Evolutionary conservation across 768 basidiomycete species (phyloP).

Genomic region (Kwoniella bestiolae): DNA sequence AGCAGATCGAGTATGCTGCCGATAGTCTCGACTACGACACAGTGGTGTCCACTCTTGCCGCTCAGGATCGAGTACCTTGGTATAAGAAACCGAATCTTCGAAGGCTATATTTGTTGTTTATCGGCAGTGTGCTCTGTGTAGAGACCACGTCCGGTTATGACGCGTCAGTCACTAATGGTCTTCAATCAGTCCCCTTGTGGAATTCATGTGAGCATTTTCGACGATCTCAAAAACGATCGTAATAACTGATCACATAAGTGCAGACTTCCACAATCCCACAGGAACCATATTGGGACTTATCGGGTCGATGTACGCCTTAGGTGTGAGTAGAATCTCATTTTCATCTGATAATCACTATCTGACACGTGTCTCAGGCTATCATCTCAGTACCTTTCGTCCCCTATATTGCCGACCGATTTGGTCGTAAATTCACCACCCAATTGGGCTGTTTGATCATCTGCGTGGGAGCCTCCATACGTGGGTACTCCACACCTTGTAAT

Average conservation of each 20-base stretch:
- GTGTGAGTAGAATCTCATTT: constrained; percentile 14
- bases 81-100: constrained; percentile 68
- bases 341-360: background rate
- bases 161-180: constrained; percentile 8
- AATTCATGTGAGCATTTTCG: background rate
- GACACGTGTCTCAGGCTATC: constrained; percentile 14
- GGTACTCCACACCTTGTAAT: background rate
- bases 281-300: constrained; percentile 23
- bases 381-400: constrained; percentile 18
- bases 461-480: constrained; percentile 3
- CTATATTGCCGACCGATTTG: constrained; percentile 11
- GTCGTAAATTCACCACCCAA: constrained; percentile 4
- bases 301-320: constrained; percentile 26
- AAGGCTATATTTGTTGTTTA: constrained; percentile 64
- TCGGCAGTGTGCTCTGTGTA: constrained; percentile 68
- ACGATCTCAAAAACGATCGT: too few relatives aligned
- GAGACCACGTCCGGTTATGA: constrained; percentile 68
- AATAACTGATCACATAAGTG: too few relatives aligned
- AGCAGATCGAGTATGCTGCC: background rate
- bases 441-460: constrained; percentile 16
- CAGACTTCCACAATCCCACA: constrained; percentile 21
- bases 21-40: constrained; percentile 7
- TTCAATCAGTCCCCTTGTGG: constrained; percentile 2
- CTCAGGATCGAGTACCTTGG: constrained; percentile 66
- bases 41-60: constrained; percentile 55